Evolutionary conservation across 140 eudicot species (phyloP).

Genomic region (Stevia rebaudiana): DNA sequence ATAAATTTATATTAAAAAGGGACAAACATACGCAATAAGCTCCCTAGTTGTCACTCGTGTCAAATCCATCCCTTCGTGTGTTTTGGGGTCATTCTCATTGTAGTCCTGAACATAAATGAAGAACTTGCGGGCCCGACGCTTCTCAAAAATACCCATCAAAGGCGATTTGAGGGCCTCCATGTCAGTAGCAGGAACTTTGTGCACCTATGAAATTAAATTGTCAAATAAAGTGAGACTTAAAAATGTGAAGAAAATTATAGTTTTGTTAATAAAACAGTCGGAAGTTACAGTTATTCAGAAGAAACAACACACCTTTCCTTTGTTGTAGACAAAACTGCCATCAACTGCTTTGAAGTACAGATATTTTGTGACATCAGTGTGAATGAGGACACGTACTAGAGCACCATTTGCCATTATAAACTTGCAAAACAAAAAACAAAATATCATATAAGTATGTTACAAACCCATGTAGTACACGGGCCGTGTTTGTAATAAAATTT

Average conservation of each 20-base stretch:
- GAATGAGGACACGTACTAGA: conserved; percentile 88
- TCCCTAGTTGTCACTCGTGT: conserved; percentile 74
- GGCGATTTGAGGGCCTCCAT: conserved; percentile 96
- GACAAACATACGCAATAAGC: conserved; percentile 68
- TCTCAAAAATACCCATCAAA: conserved; percentile 91
- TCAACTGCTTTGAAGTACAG: conserved; percentile 90
- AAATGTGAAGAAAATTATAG: not conserved
- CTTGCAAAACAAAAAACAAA: conserved; percentile 29
- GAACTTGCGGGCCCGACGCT: conserved; percentile 89
- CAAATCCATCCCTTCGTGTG: conserved; percentile 88
- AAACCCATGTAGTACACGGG: too few relatives aligned
- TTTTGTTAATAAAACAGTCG: not conserved
- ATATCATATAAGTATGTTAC: too few relatives aligned
- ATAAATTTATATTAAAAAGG: not conserved
- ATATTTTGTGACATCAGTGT: conserved; percentile 91
- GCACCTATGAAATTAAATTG: conserved; percentile 46
- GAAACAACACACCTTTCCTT: conserved; percentile 69
- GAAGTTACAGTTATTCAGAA: not conserved
- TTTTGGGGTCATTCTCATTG: conserved; percentile 61
- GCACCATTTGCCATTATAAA: conserved; percentile 94
- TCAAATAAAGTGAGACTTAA: not conserved
- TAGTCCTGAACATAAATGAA: conserved; percentile 77
- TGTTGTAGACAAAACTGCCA: conserved; percentile 92
- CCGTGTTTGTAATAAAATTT: too few relatives aligned
- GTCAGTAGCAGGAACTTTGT: conserved; percentile 96